Evolutionary conservation across 495 filamentous ascomycete genomes (phyloP), one percentile per base, ranked within the genome.

Genomic region (Penicillium pancosmium): DNA sequence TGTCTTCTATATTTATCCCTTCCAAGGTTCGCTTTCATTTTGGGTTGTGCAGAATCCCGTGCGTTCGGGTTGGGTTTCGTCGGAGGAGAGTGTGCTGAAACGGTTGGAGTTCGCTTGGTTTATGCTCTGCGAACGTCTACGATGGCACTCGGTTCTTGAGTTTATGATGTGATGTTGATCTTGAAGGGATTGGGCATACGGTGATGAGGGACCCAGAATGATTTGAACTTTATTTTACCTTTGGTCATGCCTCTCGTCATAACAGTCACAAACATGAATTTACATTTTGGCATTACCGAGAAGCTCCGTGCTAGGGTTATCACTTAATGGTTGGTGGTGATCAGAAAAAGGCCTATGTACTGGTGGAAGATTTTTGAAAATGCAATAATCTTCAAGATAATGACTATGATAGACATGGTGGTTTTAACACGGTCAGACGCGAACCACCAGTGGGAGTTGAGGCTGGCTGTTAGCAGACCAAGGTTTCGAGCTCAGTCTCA

Each of bases 1-100:
- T 10, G 46, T 11, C 16, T 48, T 48, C 46, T 48, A 48, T 9
- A 48, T 48, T 48, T 48, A 48, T 48, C 46, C 10, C 46, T 48
- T 12, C 23, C 23, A 23, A 23, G 23, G 1, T 23, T 23, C 15
- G 15, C 5, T 23, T 48, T 7, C n/a, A 7, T n/a, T 4, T 27
- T 12, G 10, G 3, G 10, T 27, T 48, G 9, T 27, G 18, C 15
- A 2, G 19, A n/a, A 48, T 25, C 41, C 16, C 46, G 46, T 48
- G 46, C 10, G 9, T 27, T 48, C 15, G 19, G 4, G 31, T 27
- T 48, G 21, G 19, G 46, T 27, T 48, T 25, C 1, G 4, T 13
- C 9, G 8, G 18, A 11, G 10, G 46, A 48, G 7, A 19, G 21
- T 48, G 46, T 23, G 15, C 41, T n/a, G 41, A 19, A 3, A 27